Evolutionary conservation across 192 early-diverging fungal species (phyloP).

Genomic region (Cladochytrium replicatum): DNA sequence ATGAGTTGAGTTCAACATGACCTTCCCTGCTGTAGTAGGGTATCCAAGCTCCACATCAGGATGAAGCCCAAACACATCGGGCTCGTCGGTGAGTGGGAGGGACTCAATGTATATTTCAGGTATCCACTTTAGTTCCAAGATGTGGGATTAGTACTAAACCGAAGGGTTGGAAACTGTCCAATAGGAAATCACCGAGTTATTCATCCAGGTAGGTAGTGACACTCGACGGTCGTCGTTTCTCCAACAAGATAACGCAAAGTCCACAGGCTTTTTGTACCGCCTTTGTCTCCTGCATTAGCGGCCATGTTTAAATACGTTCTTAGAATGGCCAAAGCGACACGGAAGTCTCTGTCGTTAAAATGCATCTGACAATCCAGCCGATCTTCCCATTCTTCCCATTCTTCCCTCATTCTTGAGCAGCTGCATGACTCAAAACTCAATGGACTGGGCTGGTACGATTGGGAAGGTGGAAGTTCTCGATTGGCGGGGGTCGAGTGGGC

Average conservation of each 20-base stretch:
- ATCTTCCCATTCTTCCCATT: slow-evolving; percentile 53
- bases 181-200: slow-evolving; percentile 53
- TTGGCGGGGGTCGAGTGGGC: no score
- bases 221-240: slow-evolving; percentile 50
- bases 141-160: slow-evolving; percentile 57
- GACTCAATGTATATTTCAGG: slow-evolving; percentile 46
- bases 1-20: slow-evolving; percentile 55
- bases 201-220: slow-evolving; percentile 53
- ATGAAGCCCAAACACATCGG: slow-evolving; percentile 58
- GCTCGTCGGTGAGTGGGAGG: slow-evolving; percentile 47
- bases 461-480: no score
- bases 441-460: no score
- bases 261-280: slow-evolving; percentile 54
- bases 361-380: slow-evolving; percentile 59
- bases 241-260: slow-evolving; percentile 51
- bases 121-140: slow-evolving; percentile 51
- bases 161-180: slow-evolving; percentile 54
- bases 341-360: slow-evolving; percentile 55
- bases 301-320: slow-evolving; percentile 52
- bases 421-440: no score
- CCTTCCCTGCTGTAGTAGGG: slow-evolving; percentile 48
- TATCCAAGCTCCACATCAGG: slow-evolving; percentile 59
- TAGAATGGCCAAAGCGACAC: slow-evolving; percentile 43
- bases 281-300: slow-evolving; percentile 29
- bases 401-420: slow-evolving; percentile 52